These are phyloP conservation scores for Kwoniella sp. DNA, from an alignment of 768 basidiomycete species.

Conservation along the genomic window DNA sequence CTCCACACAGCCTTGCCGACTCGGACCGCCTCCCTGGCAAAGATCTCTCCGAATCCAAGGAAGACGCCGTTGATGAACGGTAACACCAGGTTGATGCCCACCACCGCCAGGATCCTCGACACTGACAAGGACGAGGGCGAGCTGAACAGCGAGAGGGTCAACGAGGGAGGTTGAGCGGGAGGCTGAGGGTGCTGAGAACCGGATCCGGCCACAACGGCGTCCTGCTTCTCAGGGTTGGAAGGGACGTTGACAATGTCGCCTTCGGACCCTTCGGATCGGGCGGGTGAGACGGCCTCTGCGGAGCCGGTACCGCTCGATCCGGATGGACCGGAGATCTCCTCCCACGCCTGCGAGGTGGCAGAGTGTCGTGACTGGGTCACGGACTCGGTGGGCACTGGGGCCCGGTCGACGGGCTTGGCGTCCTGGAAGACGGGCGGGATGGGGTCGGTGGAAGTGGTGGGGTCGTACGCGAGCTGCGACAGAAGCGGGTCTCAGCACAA, in stretches of 20 bases:
- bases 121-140: constrained; percentile 35
- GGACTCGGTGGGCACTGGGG: constrained; percentile 17
- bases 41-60: constrained; percentile 51
- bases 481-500: neutral
- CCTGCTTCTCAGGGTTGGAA: neutral
- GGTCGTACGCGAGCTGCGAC: constrained; percentile 34
- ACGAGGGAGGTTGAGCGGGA: constrained; percentile 43
- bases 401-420: neutral
- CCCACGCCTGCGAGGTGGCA: constrained; percentile 41
- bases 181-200: constrained; percentile 2
- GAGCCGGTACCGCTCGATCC: constrained; percentile 13
- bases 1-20: constrained; percentile 37
- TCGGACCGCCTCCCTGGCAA: constrained; percentile 42
- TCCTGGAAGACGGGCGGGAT: constrained; percentile 29
- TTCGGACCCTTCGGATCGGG: constrained; percentile 9
- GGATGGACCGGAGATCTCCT: constrained; percentile 24
- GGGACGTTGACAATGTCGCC: constrained; percentile 15
- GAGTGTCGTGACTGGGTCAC: constrained; percentile 29
- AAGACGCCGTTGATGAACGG: constrained; percentile 51
- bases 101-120: constrained; percentile 39
- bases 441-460: constrained; percentile 39
- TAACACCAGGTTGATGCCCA: constrained; percentile 48
- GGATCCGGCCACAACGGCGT: neutral
- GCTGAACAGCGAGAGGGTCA: constrained; percentile 48
- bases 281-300: constrained; percentile 29